Conservation (phyloP, 441 rosid species). For the Eugenia klotzschiana region DNA sequence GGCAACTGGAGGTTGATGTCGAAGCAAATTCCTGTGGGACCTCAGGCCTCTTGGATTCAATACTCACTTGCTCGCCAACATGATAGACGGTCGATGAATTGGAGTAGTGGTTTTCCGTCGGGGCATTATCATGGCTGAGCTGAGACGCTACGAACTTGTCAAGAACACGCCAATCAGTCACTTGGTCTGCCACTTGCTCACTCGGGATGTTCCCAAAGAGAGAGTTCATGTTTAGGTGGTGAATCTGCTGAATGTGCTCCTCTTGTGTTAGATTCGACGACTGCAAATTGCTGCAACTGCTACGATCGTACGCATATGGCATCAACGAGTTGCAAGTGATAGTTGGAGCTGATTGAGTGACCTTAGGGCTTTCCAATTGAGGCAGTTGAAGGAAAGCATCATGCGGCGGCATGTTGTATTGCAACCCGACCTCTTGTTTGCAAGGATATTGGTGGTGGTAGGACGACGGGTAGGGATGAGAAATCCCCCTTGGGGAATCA, state of each 20-base stretch:
- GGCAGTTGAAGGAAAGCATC: slow-evolving; percentile 74
- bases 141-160: slow-evolving; percentile 97
- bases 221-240: slow-evolving; percentile 38
- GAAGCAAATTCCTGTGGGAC: slow-evolving; percentile 47
- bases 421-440: slow-evolving; percentile 77
- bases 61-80: slow-evolving; percentile 22
- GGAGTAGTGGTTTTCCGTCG: slow-evolving; percentile 22
- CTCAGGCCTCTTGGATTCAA: slow-evolving; percentile 35
- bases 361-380: slow-evolving; percentile 69
- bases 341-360: slow-evolving; percentile 30
- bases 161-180: slow-evolving; percentile 86
- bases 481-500: slow-evolving; percentile 48
- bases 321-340: slow-evolving; percentile 26
- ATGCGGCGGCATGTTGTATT: slow-evolving; percentile 30
- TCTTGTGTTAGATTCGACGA: slow-evolving; percentile 41
- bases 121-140: slow-evolving; percentile 66
- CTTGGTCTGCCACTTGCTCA: slow-evolving; percentile 52
- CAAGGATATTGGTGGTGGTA: slow-evolving; percentile 42
- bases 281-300: slow-evolving; percentile 39
- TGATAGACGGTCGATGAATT: slow-evolving; percentile 19
- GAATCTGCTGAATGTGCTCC: slow-evolving; percentile 27
- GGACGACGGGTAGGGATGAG: slow-evolving; percentile 33
- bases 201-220: slow-evolving; percentile 14
- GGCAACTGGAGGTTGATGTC: slow-evolving; percentile 64
- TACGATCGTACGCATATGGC: slow-evolving; percentile 29